phyloP scores from a whole-genome alignment of 345 rosid genomes.

The Populus alba region DNA sequence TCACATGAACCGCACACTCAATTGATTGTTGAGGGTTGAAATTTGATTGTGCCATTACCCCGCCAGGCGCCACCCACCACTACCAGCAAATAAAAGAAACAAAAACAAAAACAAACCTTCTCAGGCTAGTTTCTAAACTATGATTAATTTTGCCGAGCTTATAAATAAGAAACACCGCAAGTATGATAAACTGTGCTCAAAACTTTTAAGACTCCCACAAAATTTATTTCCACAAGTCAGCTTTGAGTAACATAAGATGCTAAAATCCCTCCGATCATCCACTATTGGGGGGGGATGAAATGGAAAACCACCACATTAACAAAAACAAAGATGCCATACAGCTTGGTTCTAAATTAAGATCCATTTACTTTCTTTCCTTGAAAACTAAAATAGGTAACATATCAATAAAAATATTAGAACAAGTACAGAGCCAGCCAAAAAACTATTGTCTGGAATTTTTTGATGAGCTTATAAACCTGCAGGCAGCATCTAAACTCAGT shows the following conservation, averaged over 20 bases:
- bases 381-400: not conserved
- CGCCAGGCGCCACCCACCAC: not conserved
- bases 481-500: slow-evolving; percentile 59
- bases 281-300: not conserved
- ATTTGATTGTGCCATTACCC: not conserved
- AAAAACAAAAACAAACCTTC: no score
- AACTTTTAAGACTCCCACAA: not conserved
- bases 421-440: slow-evolving; percentile 1
- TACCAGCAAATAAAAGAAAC: no score
- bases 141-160: not conserved
- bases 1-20: not conserved
- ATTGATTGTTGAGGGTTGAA: not conserved
- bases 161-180: not conserved
- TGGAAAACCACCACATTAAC: not conserved
- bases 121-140: no score
- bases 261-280: not conserved
- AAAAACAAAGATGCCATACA: not conserved
- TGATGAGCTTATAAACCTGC: slow-evolving; percentile 33
- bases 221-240: not conserved
- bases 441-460: slow-evolving; percentile 12
- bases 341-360: no score
- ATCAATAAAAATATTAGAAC: not conserved
- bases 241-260: not conserved
- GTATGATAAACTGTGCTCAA: not conserved
- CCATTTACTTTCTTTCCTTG: not conserved